Evolutionary conservation across 2,329 filamentous ascomycete species (phyloP), one percentile per base, ranked within the genome.

Genomic region (Xylariaceae sp.): DNA sequence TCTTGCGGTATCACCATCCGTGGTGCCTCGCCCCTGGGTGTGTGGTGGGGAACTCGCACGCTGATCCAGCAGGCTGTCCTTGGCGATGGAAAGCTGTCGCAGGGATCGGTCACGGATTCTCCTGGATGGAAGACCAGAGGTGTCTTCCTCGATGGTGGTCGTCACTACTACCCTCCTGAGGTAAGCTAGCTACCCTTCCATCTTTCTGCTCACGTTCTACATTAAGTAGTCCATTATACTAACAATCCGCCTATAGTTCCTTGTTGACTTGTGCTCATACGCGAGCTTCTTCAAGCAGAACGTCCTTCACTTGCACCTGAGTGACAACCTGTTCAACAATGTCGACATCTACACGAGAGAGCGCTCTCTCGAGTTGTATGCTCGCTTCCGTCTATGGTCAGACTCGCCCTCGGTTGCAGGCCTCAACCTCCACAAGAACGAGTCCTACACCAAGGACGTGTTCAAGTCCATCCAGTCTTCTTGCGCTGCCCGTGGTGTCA

Each of bases 251-350:
- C 23, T 30, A 8, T n/a, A 71, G 11, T 85, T 83, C 62, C 65
- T 85, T 13, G 74, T 77, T 47, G 82, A 85, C n/a, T 72, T 85
- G 62, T 85, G 83, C 69, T 76, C 78, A 0, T 85, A 84, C 68
- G 78, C 83, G 62, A 84, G 82, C 34, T 85, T 82, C 67, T 85
- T 83, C 73, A 86, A 85, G 65, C 78, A 84, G 63, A 84, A 83
- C 62, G 78, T 78, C 1, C 80, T 85, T 55, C 83, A 85, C 50
- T 69, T 85, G 15, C 83, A 86, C 66, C 73, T 83, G 2, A 82
- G 78, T 61, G 83, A 86, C 66, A 85, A 84, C 64, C 70, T 82
- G 2, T 77, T 77, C 66, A 77, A 80, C 49, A 82, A 81, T 42
- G 72, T 77, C 1, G 72, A 74, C 18, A 73, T 77, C 15, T 83